phyloP scores from a whole-genome alignment of 2,329 filamentous ascomycete genomes.

The Cryphonectria parasitica region DNA sequence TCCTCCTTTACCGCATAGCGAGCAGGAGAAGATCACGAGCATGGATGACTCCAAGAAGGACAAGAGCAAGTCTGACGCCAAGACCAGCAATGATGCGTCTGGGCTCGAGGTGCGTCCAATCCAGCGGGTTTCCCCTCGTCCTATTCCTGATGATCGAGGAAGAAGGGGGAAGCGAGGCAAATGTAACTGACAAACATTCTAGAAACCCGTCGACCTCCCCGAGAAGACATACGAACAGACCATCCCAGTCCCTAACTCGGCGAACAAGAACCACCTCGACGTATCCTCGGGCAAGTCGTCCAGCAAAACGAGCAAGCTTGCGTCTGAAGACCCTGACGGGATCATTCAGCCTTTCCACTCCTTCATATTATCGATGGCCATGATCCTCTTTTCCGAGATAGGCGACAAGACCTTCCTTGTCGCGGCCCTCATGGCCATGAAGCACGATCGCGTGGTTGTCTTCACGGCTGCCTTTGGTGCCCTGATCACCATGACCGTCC shows the following conservation, averaged over 20 bases:
- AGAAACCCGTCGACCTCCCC: slow-evolving; percentile 85
- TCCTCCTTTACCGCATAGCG: slow-evolving; percentile 79
- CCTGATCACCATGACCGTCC: slow-evolving; percentile 89
- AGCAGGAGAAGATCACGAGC: slow-evolving; percentile 68
- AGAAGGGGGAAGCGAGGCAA: not conserved
- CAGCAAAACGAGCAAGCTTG: slow-evolving; percentile 38
- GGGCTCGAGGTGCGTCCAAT: slow-evolving; percentile 60
- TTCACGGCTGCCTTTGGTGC: slow-evolving; percentile 95
- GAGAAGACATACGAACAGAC: slow-evolving; percentile 76
- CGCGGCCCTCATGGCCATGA: slow-evolving; percentile 98
- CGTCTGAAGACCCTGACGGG: slow-evolving; percentile 53
- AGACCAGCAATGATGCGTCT: slow-evolving; percentile 44
- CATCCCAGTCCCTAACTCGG: slow-evolving; percentile 68
- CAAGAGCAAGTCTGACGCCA: slow-evolving; percentile 44
- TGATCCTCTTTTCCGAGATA: slow-evolving; percentile 96
- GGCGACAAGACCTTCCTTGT: slow-evolving; percentile 99
- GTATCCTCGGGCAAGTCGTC: slow-evolving; percentile 39
- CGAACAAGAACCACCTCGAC: slow-evolving; percentile 67
- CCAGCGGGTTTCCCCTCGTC: not conserved
- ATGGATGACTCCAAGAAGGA: slow-evolving; percentile 46
- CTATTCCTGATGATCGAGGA: not conserved
- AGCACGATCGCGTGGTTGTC: slow-evolving; percentile 88
- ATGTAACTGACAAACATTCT: slow-evolving; percentile 17
- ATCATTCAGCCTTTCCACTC: slow-evolving; percentile 85
- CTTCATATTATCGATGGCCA: slow-evolving; percentile 87